Conservation (phyloP, 2,329 filamentous ascomycete genomes). For the Aspergillus intermedius region DNA sequence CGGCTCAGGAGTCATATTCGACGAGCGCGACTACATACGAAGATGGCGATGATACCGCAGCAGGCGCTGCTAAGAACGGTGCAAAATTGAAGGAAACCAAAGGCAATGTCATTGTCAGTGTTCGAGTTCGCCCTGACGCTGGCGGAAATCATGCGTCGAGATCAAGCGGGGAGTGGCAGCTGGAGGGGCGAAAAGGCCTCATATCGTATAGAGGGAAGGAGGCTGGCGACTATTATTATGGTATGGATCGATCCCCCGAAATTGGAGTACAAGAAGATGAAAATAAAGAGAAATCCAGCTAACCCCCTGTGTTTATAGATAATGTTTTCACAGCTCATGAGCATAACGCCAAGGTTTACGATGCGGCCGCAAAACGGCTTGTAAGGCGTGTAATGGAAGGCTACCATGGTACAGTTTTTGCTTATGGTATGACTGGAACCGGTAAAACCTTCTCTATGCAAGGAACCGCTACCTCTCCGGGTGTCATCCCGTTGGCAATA, state of each 20-base stretch:
- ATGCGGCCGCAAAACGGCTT: constrained; percentile 84
- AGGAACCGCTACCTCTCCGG: constrained; percentile 87
- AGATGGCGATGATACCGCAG: constrained; percentile 57
- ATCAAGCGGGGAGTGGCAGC: constrained; percentile 79
- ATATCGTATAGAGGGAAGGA: constrained; percentile 83
- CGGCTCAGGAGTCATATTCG: constrained; percentile 84
- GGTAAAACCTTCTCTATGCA: constrained; percentile 99
- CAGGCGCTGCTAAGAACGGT: constrained; percentile 23
- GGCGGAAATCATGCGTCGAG: constrained; percentile 53
- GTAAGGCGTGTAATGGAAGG: constrained; percentile 98
- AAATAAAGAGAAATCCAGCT: not conserved
- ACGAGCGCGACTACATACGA: constrained; percentile 87
- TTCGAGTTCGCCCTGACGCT: constrained; percentile 81
- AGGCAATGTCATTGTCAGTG: constrained; percentile 92
- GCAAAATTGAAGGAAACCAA: constrained; percentile 61
- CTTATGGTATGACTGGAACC: constrained; percentile 97
- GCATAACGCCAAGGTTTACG: constrained; percentile 91
- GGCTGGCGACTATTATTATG: constrained; percentile 86
- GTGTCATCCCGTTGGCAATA: constrained; percentile 93
- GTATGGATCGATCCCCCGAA: constrained; percentile 45
- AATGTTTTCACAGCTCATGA: constrained; percentile 94
- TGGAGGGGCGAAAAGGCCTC: constrained; percentile 75
- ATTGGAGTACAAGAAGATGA: not conserved
- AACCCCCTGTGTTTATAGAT: constrained; percentile 51
- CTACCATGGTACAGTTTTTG: constrained; percentile 96